Base-by-base conservation (phyloP, 2,329 filamentous ascomycete genomes). In the Hirsutella minnesotensis region DNA sequence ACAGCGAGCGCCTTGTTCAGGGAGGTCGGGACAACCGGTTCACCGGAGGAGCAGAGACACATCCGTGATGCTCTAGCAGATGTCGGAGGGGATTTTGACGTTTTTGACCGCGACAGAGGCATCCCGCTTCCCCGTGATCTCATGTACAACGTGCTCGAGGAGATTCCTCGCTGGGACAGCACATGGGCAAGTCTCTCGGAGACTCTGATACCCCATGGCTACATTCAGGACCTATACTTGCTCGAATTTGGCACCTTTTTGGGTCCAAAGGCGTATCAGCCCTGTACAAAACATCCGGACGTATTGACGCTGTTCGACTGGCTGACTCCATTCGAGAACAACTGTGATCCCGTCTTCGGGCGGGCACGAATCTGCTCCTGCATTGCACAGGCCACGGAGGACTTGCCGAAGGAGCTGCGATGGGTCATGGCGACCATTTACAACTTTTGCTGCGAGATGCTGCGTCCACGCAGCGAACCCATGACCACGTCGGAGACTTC, bases 341-440 rank as follows among this genome's bases (percentile, higher is more conserved):
- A 44, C 13, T 46, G 44, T 10, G 56, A 63, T 38, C 30, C 22
- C 10, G 0, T 56, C 13, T 60, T 61, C 48, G 51, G 46, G 24
- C 33, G 44, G 18, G 58, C 58, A 15, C 53, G 60, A 15, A 38
- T 45, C 5, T 63, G 60, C 60, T 54, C 56, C 5, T 63, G 60
- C 41, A 48, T 50, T 9, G 21, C 51, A 3, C 60, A 63, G 41
- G 45, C 51, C 5, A 16, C 21, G 1, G 5, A 29, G 2, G 9
- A 24, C 5, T 43, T 63, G 2, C 58, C 57, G 15, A 56, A 49
- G 37, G 51, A 56, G 27, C 41, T 61, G 34, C 53, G 60, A 48
- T 62, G 50, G 58, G 43, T 61, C 27, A 53, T 61, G 20, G 50
- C 56, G 22, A 52, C 40, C 36, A 45, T 61, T 19, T 63, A 56